These are phyloP conservation scores for Sclerotinia nivalis DNA, from an alignment of 2,329 filamentous ascomycete species.

Conservation along the genomic window DNA sequence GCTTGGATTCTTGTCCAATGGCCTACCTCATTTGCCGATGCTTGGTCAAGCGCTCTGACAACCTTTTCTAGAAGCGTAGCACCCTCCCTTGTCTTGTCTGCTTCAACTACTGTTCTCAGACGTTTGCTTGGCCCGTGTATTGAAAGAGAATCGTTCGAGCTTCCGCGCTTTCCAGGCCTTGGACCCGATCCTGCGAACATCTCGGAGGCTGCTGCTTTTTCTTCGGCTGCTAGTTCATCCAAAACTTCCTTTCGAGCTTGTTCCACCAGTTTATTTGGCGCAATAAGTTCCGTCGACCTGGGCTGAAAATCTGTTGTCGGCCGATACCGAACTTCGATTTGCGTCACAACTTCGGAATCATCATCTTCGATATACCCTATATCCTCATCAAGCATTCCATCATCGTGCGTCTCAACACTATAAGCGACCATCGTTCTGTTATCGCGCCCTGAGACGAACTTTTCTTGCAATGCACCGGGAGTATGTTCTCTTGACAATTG, in stretches of 20 bases:
- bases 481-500: not conserved
- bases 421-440: not conserved
- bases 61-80: not conserved
- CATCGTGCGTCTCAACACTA: slow-evolving; percentile 5
- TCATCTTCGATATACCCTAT: not conserved
- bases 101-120: slow-evolving; percentile 10
- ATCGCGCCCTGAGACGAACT: not conserved
- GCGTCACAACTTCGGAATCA: slow-evolving; percentile 4
- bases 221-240: slow-evolving; percentile 9
- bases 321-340: slow-evolving; percentile 19
- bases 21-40: slow-evolving; percentile 11
- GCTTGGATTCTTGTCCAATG: slow-evolving; percentile 21
- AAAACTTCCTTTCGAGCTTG: not conserved
- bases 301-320: slow-evolving; percentile 16
- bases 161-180: not conserved
- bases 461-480: not conserved
- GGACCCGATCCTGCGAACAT: not conserved
- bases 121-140: slow-evolving; percentile 12
- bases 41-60: not conserved
- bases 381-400: slow-evolving; percentile 12
- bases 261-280: not conserved
- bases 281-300: slow-evolving; percentile 6
- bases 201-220: slow-evolving; percentile 6
- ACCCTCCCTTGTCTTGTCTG: not conserved
- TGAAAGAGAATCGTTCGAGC: not conserved